Base-by-base conservation (phyloP, 352 stramenopile genomes). In the Pythium aristosporum region DNA sequence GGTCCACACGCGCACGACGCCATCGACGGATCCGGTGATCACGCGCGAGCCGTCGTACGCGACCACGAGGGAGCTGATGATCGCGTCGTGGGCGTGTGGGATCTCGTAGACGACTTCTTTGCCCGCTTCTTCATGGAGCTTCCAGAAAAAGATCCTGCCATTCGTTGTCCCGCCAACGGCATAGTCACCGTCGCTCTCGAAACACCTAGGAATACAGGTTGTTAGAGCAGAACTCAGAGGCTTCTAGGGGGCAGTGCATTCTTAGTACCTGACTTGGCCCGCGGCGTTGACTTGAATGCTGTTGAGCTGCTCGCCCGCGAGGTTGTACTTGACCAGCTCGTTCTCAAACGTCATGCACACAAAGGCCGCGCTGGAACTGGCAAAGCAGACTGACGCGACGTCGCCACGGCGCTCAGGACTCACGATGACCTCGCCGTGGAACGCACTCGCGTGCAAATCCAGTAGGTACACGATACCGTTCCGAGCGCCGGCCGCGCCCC, bases 71-170 rank as follows among this genome's bases (percentile, higher is more conserved):
- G 82, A 73, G 25, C 72, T 87, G 57, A 94, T 80, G 60, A 82
- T 80, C 20, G 79, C 68, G 10, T 85, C 28, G 39, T 92, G 82
- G 2, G 82, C 81, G 42, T 86, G 80, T 16, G 79, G 74, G 51
- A 94, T 91, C 60, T 91, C 77, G 50, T 90, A 78, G 47, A 92
- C 77, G 34, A 87, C 76, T 54, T 87, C 82, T 43, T 79, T 71
- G 0, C 72, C 74, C 18, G 61, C 71, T 18, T 75, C 68, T 36
- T 91, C 83, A 61, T 91, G 79, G 10, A 95, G 73, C 54, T 91
- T 91, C 86, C 86, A 95, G 67, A 93, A 85, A 34, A 92, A 63
- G 15, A 93, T 56, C 55, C 89, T 89, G 58, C 86, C 86, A 1
- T 77, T 90, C 8, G 83, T 80, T 10, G 82, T 89, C 6, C 86